Percentiles rank a stretch among this genome's conserved stretches.
phyloP scores from a whole-genome alignment of 441 rosid genomes.

The Pelargonium myrrhifolium region DNA sequence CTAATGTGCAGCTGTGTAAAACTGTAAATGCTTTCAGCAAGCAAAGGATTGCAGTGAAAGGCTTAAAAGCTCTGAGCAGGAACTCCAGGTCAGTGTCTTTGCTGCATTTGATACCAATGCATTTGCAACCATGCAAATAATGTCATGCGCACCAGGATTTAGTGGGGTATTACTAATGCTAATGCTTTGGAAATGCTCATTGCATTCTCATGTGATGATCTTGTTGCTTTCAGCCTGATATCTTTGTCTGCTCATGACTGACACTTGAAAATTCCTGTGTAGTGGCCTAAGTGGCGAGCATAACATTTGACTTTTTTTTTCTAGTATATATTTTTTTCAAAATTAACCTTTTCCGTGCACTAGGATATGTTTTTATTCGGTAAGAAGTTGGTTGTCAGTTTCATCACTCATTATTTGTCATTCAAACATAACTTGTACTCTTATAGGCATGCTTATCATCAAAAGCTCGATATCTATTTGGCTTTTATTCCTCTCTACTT shows the following conservation, averaged over 20 bases:
- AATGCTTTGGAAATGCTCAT: not conserved
- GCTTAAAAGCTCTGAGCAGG: conserved; percentile 59
- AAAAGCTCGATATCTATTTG: not conserved
- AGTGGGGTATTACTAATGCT: not conserved
- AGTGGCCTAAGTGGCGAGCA: conserved; percentile 1
- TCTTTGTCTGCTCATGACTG: not conserved
- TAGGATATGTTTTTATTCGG: not conserved
- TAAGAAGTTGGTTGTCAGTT: not conserved
- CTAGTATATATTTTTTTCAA: not conserved
- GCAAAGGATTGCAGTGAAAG: conserved; percentile 49
- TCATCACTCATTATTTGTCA: not conserved
- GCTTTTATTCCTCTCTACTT: not conserved
- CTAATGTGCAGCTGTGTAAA: conserved; percentile 48
- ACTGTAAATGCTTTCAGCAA: conserved; percentile 51
- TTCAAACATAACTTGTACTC: not conserved
- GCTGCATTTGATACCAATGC: conserved; percentile 2
- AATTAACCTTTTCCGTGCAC: not conserved
- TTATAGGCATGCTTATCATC: not conserved
- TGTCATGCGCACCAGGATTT: not conserved
- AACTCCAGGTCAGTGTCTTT: conserved; percentile 57
- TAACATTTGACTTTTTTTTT: not conserved
- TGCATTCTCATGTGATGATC: not conserved
- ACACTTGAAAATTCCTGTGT: not conserved
- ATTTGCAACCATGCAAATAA: conserved; percentile 2
- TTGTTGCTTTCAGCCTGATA: not conserved